These are phyloP conservation scores for Trichopus zeylanicus DNA, from an alignment of 116 monocot genomes.

Conservation along the genomic window DNA sequence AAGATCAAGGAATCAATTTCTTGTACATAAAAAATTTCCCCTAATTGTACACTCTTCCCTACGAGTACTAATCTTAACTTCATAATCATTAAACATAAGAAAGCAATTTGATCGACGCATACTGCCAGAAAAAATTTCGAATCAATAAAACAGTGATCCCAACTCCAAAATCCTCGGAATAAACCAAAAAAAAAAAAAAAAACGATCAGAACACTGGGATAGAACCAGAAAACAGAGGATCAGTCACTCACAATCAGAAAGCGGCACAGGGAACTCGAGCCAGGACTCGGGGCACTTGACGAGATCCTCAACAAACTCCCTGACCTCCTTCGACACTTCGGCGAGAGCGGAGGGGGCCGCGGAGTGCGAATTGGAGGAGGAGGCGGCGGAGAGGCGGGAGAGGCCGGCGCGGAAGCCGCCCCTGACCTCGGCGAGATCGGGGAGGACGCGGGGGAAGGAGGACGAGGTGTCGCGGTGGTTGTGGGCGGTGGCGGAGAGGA, in stretches of 20 bases:
- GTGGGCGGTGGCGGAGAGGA: not conserved
- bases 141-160: not conserved
- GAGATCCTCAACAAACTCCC: constrained; percentile 18
- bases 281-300: constrained; percentile 27
- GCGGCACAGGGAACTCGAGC: constrained; percentile 27
- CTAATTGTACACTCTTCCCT: too few species aligned
- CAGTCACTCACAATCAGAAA: constrained; percentile 6
- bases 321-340: constrained; percentile 11
- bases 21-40: too few species aligned
- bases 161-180: not conserved
- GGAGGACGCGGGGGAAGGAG: not conserved
- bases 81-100: too few species aligned
- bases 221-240: too few species aligned
- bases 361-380: not conserved
- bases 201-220: not conserved
- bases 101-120: too few species aligned
- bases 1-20: too few species aligned
- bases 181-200: not conserved
- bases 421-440: constrained; percentile 19
- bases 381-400: constrained; percentile 11
- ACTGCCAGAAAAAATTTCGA: too few species aligned
- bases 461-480: not conserved
- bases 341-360: not conserved
- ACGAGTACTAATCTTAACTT: too few species aligned
- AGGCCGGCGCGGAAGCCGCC: constrained; percentile 11